phyloP scores from a whole-genome alignment of 352 stramenopile genomes.

The Pythium aquatile region DNA sequence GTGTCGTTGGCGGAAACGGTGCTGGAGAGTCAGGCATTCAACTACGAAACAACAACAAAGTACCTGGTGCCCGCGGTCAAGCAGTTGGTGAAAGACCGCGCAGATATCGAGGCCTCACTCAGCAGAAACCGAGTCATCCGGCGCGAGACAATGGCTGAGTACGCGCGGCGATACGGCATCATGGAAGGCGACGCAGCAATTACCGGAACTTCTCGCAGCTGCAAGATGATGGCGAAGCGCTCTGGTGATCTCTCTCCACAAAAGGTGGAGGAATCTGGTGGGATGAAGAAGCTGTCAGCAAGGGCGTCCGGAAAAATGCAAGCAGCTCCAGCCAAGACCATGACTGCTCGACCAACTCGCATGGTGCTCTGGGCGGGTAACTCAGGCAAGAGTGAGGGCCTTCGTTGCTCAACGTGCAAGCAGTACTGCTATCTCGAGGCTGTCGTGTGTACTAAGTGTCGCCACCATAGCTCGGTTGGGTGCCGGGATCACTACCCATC shows the following conservation, averaged over 20 bases:
- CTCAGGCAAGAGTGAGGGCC: conserved; percentile 68
- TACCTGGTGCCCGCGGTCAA: conserved; percentile 67
- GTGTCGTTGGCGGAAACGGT: conserved; percentile 73
- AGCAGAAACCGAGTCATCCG: conserved; percentile 31
- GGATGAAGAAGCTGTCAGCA: conserved; percentile 23
- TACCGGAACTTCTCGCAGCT: conserved; percentile 15
- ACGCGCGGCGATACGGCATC: conserved; percentile 35
- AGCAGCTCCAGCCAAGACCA: conserved; percentile 25
- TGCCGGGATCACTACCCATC: conserved; percentile 68
- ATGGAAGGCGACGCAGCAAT: conserved; percentile 23
- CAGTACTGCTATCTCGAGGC: conserved; percentile 87
- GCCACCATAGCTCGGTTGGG: conserved; percentile 55
- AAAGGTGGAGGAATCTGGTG: conserved; percentile 7
- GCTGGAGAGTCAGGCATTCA: conserved; percentile 52
- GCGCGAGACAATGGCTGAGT: conserved; percentile 50
- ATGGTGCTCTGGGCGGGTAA: conserved; percentile 85
- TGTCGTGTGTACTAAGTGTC: conserved; percentile 75
- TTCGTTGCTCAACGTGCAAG: conserved; percentile 74
- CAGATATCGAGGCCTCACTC: conserved; percentile 48
- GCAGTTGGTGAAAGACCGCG: conserved; percentile 56
- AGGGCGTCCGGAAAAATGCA: conserved; percentile 25
- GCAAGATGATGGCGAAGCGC: conserved; percentile 25
- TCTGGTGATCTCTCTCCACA: conserved; percentile 9
- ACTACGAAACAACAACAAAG: conserved; percentile 40
- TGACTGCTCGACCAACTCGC: conserved; percentile 44